A percentile compares a stretch with the other conserved stretches of the same genome.
phyloP scores from a whole-genome alignment of 148 eudicot species.

The Vaccinium darrowii region DNA sequence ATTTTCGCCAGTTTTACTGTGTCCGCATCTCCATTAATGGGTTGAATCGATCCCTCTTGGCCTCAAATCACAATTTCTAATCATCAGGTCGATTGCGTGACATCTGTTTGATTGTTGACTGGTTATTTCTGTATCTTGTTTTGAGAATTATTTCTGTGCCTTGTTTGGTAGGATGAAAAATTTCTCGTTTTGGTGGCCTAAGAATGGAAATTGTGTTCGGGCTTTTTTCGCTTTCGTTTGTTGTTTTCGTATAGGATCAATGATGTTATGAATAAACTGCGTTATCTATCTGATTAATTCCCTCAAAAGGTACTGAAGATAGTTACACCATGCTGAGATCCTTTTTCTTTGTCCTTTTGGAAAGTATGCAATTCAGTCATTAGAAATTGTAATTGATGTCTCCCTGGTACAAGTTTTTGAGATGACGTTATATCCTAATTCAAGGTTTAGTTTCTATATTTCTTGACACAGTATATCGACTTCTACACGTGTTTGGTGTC shows the following conservation, averaged over 20 bases:
- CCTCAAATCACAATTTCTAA: not conserved
- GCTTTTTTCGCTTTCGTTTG: not conserved
- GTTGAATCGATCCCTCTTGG: not conserved
- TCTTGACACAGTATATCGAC: not conserved
- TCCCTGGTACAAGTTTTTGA: not conserved
- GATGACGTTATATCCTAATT: not conserved
- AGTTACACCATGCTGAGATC: conserved; percentile 14
- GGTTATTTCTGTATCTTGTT: not conserved
- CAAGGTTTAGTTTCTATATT: not conserved
- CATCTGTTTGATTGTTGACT: not conserved
- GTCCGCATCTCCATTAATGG: not conserved
- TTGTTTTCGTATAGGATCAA: conserved; percentile 5
- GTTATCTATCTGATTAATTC: conserved; percentile 18
- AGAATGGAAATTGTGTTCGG: not conserved
- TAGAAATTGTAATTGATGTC: too few relatives aligned
- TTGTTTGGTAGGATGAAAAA: not conserved
- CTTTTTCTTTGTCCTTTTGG: too few relatives aligned
- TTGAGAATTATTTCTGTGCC: not conserved
- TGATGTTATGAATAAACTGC: conserved; percentile 14
- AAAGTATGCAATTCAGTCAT: too few relatives aligned
- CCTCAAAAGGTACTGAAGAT: conserved; percentile 14
- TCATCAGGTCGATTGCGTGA: not conserved
- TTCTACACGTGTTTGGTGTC: too few relatives aligned
- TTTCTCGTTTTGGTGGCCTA: not conserved
- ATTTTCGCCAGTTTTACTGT: not conserved